Evolutionary conservation across 768 basidiomycete species (phyloP).

Genomic region (Termitomyces sp.): DNA sequence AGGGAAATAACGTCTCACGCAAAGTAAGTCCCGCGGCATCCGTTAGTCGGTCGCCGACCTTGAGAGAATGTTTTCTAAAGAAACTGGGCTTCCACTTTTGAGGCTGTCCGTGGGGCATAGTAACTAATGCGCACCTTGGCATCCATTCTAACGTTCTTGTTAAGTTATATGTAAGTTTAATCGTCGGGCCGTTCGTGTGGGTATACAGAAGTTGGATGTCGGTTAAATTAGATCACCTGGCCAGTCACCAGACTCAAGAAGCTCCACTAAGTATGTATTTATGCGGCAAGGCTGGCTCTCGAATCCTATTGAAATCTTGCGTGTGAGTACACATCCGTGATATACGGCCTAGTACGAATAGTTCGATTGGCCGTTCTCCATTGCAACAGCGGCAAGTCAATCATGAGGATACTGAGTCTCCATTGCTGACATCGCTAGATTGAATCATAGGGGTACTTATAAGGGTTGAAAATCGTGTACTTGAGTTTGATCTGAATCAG

Average conservation of each 20-base stretch:
- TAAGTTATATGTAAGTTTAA: not conserved
- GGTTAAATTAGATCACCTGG: conserved; percentile 12
- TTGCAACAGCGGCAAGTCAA: not conserved
- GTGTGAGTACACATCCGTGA: not conserved
- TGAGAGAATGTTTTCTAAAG: conserved; percentile 24
- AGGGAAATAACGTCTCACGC: conserved; percentile 25
- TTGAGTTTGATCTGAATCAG: no score
- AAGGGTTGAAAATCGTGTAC: not conserved
- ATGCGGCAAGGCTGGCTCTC: not conserved
- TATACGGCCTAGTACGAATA: not conserved
- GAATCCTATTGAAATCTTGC: no score
- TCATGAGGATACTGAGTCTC: not conserved
- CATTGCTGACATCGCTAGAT: not conserved
- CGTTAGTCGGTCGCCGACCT: conserved; percentile 26
- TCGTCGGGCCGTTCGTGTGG: conserved; percentile 11
- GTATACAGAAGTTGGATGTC: not conserved
- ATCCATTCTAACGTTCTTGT: conserved; percentile 1
- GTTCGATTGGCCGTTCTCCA: not conserved
- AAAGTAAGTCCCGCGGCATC: conserved; percentile 26
- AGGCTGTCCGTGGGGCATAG: conserved; percentile 8
- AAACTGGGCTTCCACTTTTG: conserved; percentile 5
- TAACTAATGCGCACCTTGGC: not conserved
- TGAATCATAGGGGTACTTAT: not conserved
- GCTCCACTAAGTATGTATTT: not conserved
- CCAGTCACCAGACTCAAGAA: conserved; percentile 12